Evolutionary conservation across 495 filamentous ascomycete genomes (phyloP), one percentile per base, ranked within the genome.

Genomic region (Recurvomyces mirabilis): DNA sequence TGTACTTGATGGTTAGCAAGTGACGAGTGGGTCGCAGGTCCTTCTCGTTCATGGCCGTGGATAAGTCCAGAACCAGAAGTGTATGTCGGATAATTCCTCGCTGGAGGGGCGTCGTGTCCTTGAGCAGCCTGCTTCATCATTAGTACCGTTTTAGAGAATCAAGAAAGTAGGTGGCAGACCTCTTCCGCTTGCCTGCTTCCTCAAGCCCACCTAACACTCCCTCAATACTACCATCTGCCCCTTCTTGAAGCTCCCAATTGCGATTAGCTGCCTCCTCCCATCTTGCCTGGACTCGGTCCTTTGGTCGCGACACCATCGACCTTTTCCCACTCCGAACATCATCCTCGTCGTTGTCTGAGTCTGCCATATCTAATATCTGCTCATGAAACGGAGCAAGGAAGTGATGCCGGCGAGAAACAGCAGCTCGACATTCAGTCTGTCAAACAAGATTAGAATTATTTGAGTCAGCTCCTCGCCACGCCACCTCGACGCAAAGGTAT

Each of bases 71-170:
- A 39, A 95, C 77, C 12, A 98, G 71, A 49, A 94, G 79, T 19
- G 96, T 64, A 60, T 95, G 91, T 37, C 91, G 81, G 61, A 98
- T 96, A 40, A 98, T 98, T 37, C 91, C 91, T 44, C 91, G 79
- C 62, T 98, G 91, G 19, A 96, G 65, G 20, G 91, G 91, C 14
- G 87, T 94, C 5, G 89, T 95, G 58, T 98, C 91, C 62, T 81
- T 79, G 41, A 94, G 70, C 30, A 94, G 65, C 59, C 82, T 86
- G 54, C 34, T 9, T 4, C 21, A n/a, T 15, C 13, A 5, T 17
- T 10, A 23, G 18, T 24, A 17, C 17, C 21, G 37, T 7, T 13
- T 21, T 30, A 19, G 9, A 21, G 15, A 38, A 19, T 32, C 14
- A 24, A n/a, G 21, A 38, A 28, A 9, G 37, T 26, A 44, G 28